A percentile compares a stretch with the other conserved stretches of the same genome.
These are phyloP conservation scores for Verticillium albo-atrum DNA, from an alignment of 2,329 filamentous ascomycete genomes.

Conservation along the genomic window DNA sequence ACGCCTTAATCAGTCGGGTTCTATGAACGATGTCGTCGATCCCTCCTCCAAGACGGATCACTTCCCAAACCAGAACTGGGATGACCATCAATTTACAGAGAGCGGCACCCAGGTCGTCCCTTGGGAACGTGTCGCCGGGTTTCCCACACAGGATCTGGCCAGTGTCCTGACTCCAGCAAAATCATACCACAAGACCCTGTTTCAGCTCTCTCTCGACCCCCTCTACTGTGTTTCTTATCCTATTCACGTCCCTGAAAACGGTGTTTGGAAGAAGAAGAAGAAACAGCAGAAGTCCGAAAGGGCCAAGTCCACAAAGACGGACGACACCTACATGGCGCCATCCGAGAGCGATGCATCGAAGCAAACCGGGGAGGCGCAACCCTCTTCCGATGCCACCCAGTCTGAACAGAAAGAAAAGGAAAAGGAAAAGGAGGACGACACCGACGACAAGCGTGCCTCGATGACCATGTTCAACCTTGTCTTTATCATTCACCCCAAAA, in stretches of 20 bases:
- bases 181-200: conserved; percentile 74
- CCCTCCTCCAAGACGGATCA: conserved; percentile 29
- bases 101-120: conserved; percentile 55
- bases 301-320: conserved; percentile 14
- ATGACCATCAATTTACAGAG: conserved; percentile 52
- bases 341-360: conserved; percentile 13
- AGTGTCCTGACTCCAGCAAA: conserved; percentile 73
- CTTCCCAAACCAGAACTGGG: conserved; percentile 41
- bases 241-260: conserved; percentile 74
- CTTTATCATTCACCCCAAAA: conserved; percentile 79
- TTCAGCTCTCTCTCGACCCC: conserved; percentile 78
- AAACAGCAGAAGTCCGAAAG: conserved; percentile 31
- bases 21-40: conserved; percentile 21
- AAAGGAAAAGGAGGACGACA: conserved; percentile 37
- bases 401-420: conserved; percentile 21
- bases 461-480: conserved; percentile 99
- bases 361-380: conserved; percentile 21
- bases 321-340: conserved; percentile 20
- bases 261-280: conserved; percentile 67
- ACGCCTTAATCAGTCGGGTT: conserved; percentile 34
- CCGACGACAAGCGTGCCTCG: conserved; percentile 58
- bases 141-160: conserved; percentile 72
- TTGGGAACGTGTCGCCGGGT: conserved; percentile 71
- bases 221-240: conserved; percentile 79
- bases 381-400: conserved; percentile 4